These are phyloP conservation scores for Amyloporia xantha DNA, from an alignment of 768 basidiomycete genomes.

Conservation along the genomic window DNA sequence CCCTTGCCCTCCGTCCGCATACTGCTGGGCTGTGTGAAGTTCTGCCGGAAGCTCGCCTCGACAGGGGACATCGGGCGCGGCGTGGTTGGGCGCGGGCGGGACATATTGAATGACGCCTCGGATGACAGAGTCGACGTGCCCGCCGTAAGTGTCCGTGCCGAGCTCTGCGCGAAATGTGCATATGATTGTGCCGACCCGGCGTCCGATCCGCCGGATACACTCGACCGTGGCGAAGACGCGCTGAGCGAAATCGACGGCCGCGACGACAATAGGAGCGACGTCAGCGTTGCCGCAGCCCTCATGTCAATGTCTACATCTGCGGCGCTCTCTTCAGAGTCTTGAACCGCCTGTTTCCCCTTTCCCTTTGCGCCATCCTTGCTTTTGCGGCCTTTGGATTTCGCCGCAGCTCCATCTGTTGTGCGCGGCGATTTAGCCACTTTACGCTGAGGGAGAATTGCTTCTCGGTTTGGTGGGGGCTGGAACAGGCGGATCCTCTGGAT, in stretches of 20 bases:
- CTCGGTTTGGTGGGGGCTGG: conserved; percentile 36
- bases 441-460: conserved; percentile 16
- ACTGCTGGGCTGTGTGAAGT: conserved; percentile 8
- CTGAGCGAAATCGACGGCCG: conserved; percentile 51
- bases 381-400: conserved; percentile 17
- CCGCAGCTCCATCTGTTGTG: conserved; percentile 9
- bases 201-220: conserved; percentile 63
- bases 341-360: conserved; percentile 13
- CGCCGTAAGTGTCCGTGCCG: conserved; percentile 43
- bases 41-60: conserved; percentile 11
- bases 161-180: conserved; percentile 62
- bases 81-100: conserved; percentile 25
- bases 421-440: conserved; percentile 19
- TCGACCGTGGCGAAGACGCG: conserved; percentile 65
- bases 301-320: conserved; percentile 44
- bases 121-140: conserved; percentile 33
- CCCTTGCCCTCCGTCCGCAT: conserved; percentile 10
- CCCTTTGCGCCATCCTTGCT: conserved; percentile 16
- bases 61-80: conserved; percentile 27
- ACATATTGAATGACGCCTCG: conserved; percentile 31
- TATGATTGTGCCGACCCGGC: conserved; percentile 54
- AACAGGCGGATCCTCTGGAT: conserved; percentile 62
- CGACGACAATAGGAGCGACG: conserved; percentile 61
- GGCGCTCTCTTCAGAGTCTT: conserved; percentile 3
- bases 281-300: conserved; percentile 78